A percentile compares a stretch with the other conserved stretches of the same genome.
Evolutionary conservation across 257 asterid species (phyloP).

Genomic region (Solanum pennellii): DNA sequence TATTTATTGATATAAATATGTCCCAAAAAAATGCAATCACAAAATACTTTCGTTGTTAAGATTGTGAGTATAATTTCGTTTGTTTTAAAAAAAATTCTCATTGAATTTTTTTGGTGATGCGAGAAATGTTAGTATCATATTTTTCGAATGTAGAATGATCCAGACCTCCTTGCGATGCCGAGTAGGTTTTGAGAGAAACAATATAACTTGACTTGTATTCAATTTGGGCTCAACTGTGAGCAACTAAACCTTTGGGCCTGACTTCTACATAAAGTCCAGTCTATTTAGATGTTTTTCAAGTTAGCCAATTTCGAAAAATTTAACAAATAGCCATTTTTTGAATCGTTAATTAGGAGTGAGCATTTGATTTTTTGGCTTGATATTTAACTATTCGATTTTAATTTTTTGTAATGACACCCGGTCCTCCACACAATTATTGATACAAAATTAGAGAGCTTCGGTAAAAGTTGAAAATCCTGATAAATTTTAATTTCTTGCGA

Average conservation of each 20-base stretch:
- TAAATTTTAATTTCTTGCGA: not conserved
- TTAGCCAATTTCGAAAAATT: not conserved
- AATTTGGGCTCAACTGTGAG: not conserved
- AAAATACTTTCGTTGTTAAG: not conserved
- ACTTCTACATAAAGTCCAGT: not conserved
- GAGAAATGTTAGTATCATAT: not conserved
- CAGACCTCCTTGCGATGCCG: not conserved
- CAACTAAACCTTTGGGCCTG: not conserved
- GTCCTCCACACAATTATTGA: not conserved
- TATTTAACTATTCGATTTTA: not conserved
- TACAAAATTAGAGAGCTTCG: not conserved
- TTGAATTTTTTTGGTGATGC: too few relatives aligned
- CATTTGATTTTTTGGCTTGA: not conserved
- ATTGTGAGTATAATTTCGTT: not conserved
- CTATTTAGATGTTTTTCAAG: not conserved
- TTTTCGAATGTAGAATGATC: not conserved
- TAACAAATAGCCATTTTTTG: not conserved
- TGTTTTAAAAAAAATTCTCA: too few relatives aligned
- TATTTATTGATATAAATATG: too few relatives aligned
- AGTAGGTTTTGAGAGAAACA: not conserved
- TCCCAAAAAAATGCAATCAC: not conserved
- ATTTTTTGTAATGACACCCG: not conserved
- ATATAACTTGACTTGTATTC: too few relatives aligned
- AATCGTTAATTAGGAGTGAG: not conserved
- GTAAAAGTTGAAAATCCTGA: rapidly evolving